Evolutionary conservation across 2,329 filamentous ascomycete genomes (phyloP), one percentile per base, ranked within the genome.

Genomic region (Cladorrhinum sp.): DNA sequence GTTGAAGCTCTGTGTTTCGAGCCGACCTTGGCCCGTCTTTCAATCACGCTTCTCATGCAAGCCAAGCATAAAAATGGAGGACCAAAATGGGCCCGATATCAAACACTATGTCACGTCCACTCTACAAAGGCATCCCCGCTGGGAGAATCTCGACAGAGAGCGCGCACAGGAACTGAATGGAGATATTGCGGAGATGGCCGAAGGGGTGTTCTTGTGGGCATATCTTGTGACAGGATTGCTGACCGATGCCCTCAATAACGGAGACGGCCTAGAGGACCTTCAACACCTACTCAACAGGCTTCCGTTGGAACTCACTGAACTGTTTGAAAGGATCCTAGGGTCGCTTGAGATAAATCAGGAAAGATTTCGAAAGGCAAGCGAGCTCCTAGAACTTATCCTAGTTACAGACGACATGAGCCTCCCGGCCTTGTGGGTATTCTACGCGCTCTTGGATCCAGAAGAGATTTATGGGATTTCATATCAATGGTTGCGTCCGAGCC

Each of bases 191-290:
- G 16, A 41, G 5, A 56, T 48, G 24, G 54, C 54, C 5, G 32
- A 20, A 18, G 54, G 54, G 2, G 54, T 56, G 9, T 56, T 56
- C 20, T 36, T 56, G 2, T 56, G 54, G 54, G 54, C 48, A 9
- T 27, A 45, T n/a, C 54, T 56, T 8, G 54, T 56, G 3, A 45
- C 45, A 24, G 12, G 36, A 9, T 23, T 23, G 5, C 18, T 56
- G n/a, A 20, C 25, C 4, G 54, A 27, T 24, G 36, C 10, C 3
- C 20, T 56, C n/a, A 45, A 8, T 12, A 38, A 56, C 7, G 54
- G 54, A 5, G 32, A 48, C 16, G 7, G 8, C 48, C 7, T n/a
- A 23, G 2, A n/a, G 3, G 45, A 49, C 9, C 45, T 49, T 6
- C 45, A 16, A 3, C 45, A 12, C 2, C 18, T 20, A 8, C 18